These are phyloP conservation scores for Exophiala phaeomuriformis DNA, from an alignment of 2,329 filamentous ascomycete species.

Conservation along the genomic window DNA sequence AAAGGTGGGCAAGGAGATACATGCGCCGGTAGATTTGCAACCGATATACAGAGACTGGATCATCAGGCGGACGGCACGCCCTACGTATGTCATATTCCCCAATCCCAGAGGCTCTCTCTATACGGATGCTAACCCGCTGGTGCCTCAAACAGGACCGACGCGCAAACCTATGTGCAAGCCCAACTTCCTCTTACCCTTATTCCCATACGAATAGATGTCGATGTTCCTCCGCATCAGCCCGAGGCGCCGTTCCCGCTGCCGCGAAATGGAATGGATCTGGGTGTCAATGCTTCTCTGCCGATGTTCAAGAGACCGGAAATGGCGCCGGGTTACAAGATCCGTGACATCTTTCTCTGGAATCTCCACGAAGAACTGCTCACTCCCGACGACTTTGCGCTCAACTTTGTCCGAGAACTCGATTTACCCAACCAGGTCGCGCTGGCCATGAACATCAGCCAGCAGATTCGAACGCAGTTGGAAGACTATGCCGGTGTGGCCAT, in stretches of 20 bases:
- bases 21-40: conserved; percentile 71
- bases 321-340: conserved; percentile 77
- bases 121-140: conserved; percentile 5
- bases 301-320: conserved; percentile 73
- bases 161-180: conserved; percentile 58
- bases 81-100: conserved; percentile 33
- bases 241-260: conserved; percentile 43
- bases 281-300: conserved; percentile 58
- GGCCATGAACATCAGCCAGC: conserved; percentile 76
- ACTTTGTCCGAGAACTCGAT: conserved; percentile 85
- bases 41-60: conserved; percentile 96
- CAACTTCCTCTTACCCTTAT: conserved; percentile 82
- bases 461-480: conserved; percentile 90
- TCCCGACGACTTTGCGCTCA: conserved; percentile 89
- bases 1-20: conserved; percentile 75
- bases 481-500: conserved; percentile 93
- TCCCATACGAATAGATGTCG: conserved; percentile 91
- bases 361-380: conserved; percentile 89
- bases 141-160: conserved; percentile 43
- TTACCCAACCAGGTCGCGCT: conserved; percentile 66
- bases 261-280: conserved; percentile 33
- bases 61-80: conserved; percentile 55
- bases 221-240: conserved; percentile 64
- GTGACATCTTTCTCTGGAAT: conserved; percentile 97
- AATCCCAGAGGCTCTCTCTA: neutral